Base-by-base conservation (phyloP, 2,329 filamentous ascomycete species). In the Fusarium domesticum region DNA sequence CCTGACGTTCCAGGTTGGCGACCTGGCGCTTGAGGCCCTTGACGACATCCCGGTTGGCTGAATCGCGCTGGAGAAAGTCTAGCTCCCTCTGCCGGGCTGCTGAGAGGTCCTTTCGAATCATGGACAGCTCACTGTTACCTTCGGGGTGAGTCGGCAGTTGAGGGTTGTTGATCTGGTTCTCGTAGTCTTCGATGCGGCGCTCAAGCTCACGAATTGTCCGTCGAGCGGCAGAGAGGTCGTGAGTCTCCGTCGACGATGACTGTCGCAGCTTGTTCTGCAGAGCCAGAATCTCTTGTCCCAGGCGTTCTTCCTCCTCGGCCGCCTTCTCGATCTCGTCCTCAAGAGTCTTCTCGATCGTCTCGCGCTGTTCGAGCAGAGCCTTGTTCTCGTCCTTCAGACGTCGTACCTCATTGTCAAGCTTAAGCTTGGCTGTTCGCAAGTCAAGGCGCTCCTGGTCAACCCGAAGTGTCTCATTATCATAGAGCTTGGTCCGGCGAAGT, bases 401-500 rank as follows among this genome's bases (percentile, higher is more conserved):
- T 33, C 81, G 79, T 14, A 86, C 70, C 57, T 89, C 85, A 48
- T 72, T 76, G 51, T 89, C 85, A 15, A 87, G 73, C 57, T 82
- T 84, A 50, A 82, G 69, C 60, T 84, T 85, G n/a, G 78, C 69
- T 19, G 82, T 81, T 15, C 83, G 80, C 18, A 89, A 70, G 42
- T 88, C 83, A 35, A 85, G 68, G 51, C 84, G 82, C 58, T 89
- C 85, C 48, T 83, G 79, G 53, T 88, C 84, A 35, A 85, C 63
- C 11, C 76, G 77, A 54, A 80, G 76, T 1, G 75, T 79, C 45
- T 83, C 78, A 42, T 76, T 76, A 37, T 78, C 78, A 42, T 77
- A 75, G 31, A 79, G 72, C 48, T 71, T 72, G n/a, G 72, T 62
- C 18, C 74, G 72, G 35, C 74, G 73, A 16, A 88, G 68, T 56